Evolutionary conservation across 225 moss, liverwort and hornwort genomes (phyloP).

Genomic region (Marchantia polymorpha): DNA sequence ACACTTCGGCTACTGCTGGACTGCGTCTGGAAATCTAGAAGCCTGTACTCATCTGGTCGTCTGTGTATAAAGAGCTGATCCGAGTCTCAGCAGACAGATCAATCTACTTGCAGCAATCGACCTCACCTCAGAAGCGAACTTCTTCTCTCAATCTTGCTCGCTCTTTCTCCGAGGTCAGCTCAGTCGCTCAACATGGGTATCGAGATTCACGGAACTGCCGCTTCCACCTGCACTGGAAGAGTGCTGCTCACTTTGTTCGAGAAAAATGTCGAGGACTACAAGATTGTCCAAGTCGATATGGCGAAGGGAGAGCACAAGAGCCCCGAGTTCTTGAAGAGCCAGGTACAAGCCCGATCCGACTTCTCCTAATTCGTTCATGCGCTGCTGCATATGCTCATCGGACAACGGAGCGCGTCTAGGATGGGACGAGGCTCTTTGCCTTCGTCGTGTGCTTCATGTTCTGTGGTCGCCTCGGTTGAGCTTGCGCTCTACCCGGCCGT

Average conservation of each 20-base stretch:
- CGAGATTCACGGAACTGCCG: slow-evolving; percentile 7
- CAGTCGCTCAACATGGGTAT: slow-evolving; percentile 21
- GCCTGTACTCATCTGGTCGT: too few species aligned
- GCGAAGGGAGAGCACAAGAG: slow-evolving; percentile 27
- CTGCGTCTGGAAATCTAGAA: too few species aligned
- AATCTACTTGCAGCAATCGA: too few species aligned
- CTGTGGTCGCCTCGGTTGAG: background rate
- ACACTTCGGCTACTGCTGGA: too few species aligned
- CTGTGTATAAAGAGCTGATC: too few species aligned
- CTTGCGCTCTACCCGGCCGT: too few species aligned
- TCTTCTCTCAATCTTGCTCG: too few species aligned
- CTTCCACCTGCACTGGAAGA: slow-evolving; percentile 3
- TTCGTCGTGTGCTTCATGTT: background rate
- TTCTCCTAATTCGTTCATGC: background rate
- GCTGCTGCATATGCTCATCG: too few species aligned
- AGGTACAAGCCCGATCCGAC: slow-evolving; percentile 6
- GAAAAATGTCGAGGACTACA: slow-evolving; percentile 18
- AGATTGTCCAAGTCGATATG: slow-evolving; percentile 20
- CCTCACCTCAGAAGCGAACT: too few species aligned
- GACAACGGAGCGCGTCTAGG: background rate
- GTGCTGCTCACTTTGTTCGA: slow-evolving; percentile 27
- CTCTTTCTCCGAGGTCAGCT: too few species aligned
- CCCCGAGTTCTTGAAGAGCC: slow-evolving; percentile 22
- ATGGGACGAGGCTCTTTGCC: too few species aligned
- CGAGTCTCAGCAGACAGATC: too few species aligned